These are phyloP conservation scores for Gomphus bonarii DNA, from an alignment of 1,284 basidiomycete genomes.

Conservation along the genomic window DNA sequence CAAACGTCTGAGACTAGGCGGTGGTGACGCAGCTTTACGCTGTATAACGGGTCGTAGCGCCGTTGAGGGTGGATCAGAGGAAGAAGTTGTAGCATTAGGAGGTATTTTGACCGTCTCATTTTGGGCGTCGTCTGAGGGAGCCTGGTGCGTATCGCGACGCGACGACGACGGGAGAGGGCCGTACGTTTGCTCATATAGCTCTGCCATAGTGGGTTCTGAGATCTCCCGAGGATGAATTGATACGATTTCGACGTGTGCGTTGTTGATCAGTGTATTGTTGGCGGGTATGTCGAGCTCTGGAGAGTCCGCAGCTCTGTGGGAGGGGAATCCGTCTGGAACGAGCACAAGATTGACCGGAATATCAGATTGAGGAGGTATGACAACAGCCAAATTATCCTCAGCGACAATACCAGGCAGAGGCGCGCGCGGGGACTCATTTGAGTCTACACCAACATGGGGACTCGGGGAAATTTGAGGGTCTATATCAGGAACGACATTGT, in stretches of 20 bases:
- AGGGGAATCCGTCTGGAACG: background rate
- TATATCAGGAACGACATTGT: background rate
- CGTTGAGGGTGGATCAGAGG: background rate
- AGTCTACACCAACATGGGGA: background rate
- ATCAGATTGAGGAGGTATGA: background rate
- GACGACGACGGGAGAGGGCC: slow-evolving; percentile 1
- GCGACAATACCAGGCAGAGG: background rate
- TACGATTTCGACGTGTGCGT: background rate
- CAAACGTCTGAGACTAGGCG: background rate
- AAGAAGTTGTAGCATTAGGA: background rate
- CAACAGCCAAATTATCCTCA: background rate
- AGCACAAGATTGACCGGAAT: slow-evolving; percentile 2
- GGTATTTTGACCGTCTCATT: background rate
- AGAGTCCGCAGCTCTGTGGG: background rate
- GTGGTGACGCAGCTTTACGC: background rate
- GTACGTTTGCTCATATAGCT: slow-evolving; percentile 3
- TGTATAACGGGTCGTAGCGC: background rate
- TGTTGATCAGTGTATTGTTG: background rate
- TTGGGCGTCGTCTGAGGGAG: background rate
- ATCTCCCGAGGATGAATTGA: background rate
- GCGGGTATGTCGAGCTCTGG: background rate
- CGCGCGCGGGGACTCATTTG: background rate
- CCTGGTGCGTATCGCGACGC: background rate
- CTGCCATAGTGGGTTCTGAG: slow-evolving; percentile 5
- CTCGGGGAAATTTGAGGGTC: background rate